A percentile compares a stretch with the other conserved stretches of the same genome.
Evolutionary conservation across 768 basidiomycete genomes (phyloP).

Genomic region (Panaeolus papilionaceus): DNA sequence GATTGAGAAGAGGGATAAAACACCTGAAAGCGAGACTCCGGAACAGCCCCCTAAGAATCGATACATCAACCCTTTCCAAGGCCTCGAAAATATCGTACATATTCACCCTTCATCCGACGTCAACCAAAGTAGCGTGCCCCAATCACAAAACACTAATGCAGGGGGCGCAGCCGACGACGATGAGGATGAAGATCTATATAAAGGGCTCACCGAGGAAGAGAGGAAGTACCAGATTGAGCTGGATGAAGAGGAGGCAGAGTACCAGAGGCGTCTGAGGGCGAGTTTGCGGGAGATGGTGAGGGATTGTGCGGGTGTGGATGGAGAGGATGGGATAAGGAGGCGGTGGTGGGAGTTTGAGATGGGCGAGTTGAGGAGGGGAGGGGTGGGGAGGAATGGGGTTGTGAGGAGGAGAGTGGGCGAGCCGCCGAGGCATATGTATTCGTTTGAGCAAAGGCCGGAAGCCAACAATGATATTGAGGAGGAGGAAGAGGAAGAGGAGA

Average conservation of each 20-base stretch:
- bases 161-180: neutral
- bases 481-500: constrained; percentile 14
- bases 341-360: constrained; percentile 7
- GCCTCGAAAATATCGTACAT: neutral
- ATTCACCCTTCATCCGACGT: constrained; percentile 1
- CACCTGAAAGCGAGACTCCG: neutral
- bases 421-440: neutral
- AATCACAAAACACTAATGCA: neutral
- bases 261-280: neutral
- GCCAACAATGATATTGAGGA: neutral
- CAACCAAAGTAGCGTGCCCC: neutral
- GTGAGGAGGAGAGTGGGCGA: neutral
- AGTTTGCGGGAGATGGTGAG: constrained; percentile 9
- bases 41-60: neutral
- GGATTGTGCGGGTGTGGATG: constrained; percentile 4
- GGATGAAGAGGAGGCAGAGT: constrained; percentile 8
- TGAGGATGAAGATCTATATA: neutral
- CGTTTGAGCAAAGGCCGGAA: neutral
- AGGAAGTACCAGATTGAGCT: constrained; percentile 4
- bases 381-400: constrained; percentile 11
- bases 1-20: neutral
- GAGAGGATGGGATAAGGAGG: neutral
- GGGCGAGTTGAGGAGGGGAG: constrained; percentile 17
- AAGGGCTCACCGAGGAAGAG: constrained; percentile 12
- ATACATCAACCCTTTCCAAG: constrained; percentile 9